Conservation (phyloP, 352 stramenopile genomes). For the Globisporangium megalacanthum region DNA sequence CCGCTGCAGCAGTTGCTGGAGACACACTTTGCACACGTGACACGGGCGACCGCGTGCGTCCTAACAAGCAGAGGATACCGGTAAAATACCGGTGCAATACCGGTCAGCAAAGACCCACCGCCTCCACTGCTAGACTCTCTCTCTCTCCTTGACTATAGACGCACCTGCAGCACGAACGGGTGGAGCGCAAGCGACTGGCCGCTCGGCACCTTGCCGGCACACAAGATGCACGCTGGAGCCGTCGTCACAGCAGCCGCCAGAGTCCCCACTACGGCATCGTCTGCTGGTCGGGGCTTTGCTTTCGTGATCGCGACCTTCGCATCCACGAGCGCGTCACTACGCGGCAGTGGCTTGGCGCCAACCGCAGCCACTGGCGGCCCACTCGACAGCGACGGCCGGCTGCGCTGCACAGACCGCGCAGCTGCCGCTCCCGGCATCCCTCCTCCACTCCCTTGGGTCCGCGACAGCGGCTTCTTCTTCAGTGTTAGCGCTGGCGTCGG, state of each 20-base stretch:
- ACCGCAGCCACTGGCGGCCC: neutral
- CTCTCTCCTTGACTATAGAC: constrained; percentile 1
- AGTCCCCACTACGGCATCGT: too few relatives aligned
- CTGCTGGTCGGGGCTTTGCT: neutral
- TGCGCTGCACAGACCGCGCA: constrained; percentile 5
- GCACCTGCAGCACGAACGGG: constrained; percentile 69
- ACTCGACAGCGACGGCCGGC: constrained; percentile 1
- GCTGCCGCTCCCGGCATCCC: neutral
- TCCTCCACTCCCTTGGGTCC: constrained; percentile 4
- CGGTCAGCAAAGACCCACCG: too few relatives aligned
- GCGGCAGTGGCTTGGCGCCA: neutral
- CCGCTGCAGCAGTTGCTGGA: constrained; percentile 44
- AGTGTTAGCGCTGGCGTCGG: neutral
- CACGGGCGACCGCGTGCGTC: constrained; percentile 44
- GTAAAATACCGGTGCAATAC: too few relatives aligned
- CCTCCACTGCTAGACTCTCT: neutral
- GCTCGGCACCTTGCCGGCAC: constrained; percentile 22
- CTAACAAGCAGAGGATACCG: constrained; percentile 10
- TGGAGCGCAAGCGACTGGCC: constrained; percentile 39
- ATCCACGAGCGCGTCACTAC: neutral
- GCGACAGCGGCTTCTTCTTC: neutral
- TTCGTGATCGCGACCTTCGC: too few relatives aligned
- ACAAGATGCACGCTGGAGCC: constrained; percentile 32
- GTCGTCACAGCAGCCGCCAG: neutral
- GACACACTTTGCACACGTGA: constrained; percentile 59